Percentiles rank a stretch among this genome's conserved stretches.
These are phyloP conservation scores for Wickerhamomyces alni DNA, from an alignment of 805 yeast species.

Conservation along the genomic window DNA sequence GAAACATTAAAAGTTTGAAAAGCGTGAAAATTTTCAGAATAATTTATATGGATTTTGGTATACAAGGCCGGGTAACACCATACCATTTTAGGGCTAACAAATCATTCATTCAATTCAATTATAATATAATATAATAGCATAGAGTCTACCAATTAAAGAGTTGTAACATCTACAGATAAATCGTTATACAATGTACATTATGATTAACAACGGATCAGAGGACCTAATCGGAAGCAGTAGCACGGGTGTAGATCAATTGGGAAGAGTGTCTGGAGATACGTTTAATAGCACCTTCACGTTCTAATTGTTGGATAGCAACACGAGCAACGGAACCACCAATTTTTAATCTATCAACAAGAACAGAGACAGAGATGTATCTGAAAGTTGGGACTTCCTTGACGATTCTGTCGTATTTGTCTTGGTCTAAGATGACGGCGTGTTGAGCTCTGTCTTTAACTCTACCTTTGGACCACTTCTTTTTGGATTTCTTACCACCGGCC, in stretches of 20 bases:
- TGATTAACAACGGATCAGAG: slow-evolving; percentile 15
- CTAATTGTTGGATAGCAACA: slow-evolving; percentile 94
- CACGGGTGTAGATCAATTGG: slow-evolving; percentile 93
- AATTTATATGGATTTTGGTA: too few relatives aligned
- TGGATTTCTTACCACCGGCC: slow-evolving; percentile 99
- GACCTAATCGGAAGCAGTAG: slow-evolving; percentile 57
- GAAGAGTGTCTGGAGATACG: slow-evolving; percentile 92
- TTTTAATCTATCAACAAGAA: slow-evolving; percentile 98
- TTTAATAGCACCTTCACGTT: slow-evolving; percentile 89
- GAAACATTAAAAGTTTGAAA: too few relatives aligned
- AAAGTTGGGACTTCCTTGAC: slow-evolving; percentile 98
- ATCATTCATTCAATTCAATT: too few relatives aligned
- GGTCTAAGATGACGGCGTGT: slow-evolving; percentile 95
- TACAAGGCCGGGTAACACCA: too few relatives aligned
- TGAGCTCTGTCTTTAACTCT: slow-evolving; percentile 99
- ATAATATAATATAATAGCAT: too few relatives aligned
- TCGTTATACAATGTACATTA: slow-evolving; percentile 26
- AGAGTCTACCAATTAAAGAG: too few relatives aligned
- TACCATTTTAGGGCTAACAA: too few relatives aligned
- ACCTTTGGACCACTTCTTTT: slow-evolving; percentile 99
- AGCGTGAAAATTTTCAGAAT: too few relatives aligned
- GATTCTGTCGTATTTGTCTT: slow-evolving; percentile 98
- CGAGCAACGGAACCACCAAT: slow-evolving; percentile 99
- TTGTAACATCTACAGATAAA: too few relatives aligned
- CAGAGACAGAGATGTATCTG: slow-evolving; percentile 97